Evolutionary conservation across 768 basidiomycete species (phyloP).

Genomic region (Mrakia frigida): DNA sequence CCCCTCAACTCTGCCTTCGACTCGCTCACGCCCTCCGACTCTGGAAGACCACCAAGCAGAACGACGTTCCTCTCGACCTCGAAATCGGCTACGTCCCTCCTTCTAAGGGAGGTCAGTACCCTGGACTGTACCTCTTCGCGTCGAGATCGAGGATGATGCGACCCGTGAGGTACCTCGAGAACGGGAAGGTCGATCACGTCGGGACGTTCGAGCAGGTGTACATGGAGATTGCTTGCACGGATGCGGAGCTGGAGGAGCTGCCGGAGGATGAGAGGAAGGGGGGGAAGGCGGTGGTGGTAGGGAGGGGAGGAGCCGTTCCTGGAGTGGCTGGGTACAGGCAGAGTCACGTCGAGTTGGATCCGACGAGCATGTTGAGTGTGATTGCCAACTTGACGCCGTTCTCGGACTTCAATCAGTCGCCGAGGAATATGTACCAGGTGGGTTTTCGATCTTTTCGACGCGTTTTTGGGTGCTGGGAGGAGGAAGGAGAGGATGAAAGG

Average conservation of each 20-base stretch:
- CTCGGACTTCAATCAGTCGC: slow-evolving; percentile 94
- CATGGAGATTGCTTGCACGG: slow-evolving; percentile 92
- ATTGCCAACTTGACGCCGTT: slow-evolving; percentile 97
- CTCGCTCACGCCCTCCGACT: slow-evolving; percentile 80
- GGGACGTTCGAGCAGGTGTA: slow-evolving; percentile 99
- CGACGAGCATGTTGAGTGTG: slow-evolving; percentile 93
- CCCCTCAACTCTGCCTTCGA: slow-evolving; percentile 62
- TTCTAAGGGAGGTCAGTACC: slow-evolving; percentile 91
- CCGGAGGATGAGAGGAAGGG: slow-evolving; percentile 34
- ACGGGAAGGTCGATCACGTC: slow-evolving; percentile 79
- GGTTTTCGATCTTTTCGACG: background rate
- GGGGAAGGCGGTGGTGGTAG: background rate
- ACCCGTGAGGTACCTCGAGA: slow-evolving; percentile 83
- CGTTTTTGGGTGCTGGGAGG: background rate
- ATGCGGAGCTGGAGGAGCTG: slow-evolving; percentile 67
- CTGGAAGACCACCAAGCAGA: slow-evolving; percentile 86
- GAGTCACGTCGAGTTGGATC: slow-evolving; percentile 87
- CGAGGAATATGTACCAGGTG: slow-evolving; percentile 50
- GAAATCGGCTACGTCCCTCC: slow-evolving; percentile 89
- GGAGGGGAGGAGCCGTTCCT: slow-evolving; percentile 2
- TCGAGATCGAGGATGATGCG: slow-evolving; percentile 91
- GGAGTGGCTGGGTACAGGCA: slow-evolving; percentile 27
- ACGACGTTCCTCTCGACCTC: slow-evolving; percentile 81
- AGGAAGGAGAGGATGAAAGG: background rate
- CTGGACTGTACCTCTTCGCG: slow-evolving; percentile 88